Evolutionary conservation across 306 rosid genomes (phyloP).

Genomic region (Vachellia pachyceras): DNA sequence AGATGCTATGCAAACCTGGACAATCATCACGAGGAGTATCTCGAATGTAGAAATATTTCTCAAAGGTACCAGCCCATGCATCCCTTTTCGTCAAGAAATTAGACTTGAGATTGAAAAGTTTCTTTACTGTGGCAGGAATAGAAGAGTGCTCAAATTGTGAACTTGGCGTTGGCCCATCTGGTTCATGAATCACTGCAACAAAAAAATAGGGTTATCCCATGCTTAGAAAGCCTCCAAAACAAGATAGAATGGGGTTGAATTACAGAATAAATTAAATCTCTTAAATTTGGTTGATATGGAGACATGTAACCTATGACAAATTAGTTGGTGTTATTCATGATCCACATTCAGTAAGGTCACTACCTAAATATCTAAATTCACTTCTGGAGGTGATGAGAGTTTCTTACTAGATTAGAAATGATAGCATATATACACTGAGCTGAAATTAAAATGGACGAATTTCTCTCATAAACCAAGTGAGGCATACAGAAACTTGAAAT

Average conservation of each 20-base stretch:
- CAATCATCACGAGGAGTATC: conserved; percentile 87
- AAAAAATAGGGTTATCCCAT: conserved; percentile 18
- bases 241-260: background rate
- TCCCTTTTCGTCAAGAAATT: conserved; percentile 96
- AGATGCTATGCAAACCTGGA: conserved; percentile 70
- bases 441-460: background rate
- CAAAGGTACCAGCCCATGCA: conserved; percentile 98
- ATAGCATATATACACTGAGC: conserved; percentile 10
- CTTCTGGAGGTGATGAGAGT: background rate
- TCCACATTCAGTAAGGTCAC: background rate
- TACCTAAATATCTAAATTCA: background rate
- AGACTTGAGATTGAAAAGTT: conserved; percentile 87
- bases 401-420: conserved; percentile 9
- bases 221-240: conserved; percentile 7
- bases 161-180: conserved; percentile 79
- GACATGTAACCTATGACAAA: background rate
- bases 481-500: background rate
- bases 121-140: conserved; percentile 89
- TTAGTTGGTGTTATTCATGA: background rate
- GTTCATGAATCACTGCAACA: conserved; percentile 76
- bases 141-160: conserved; percentile 94
- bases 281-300: conserved; percentile 1
- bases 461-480: background rate
- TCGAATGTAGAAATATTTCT: conserved; percentile 68
- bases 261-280: background rate